Evolutionary conservation across 805 yeast species (phyloP).

Genomic region (Metschnikowia lochheadii): DNA sequence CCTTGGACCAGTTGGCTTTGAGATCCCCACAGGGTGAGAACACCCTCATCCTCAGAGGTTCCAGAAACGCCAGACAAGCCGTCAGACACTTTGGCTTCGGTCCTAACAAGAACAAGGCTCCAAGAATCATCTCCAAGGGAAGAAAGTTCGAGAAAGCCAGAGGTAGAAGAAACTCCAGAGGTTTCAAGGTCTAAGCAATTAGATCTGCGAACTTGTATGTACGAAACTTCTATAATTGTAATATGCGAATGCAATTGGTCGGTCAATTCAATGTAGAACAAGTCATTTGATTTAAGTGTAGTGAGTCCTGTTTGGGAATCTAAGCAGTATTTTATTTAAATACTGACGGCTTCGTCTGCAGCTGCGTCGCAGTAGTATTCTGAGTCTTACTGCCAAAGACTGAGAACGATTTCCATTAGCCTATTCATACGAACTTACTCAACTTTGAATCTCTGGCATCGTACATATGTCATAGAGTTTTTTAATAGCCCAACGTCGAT

Average conservation of each 20-base stretch:
- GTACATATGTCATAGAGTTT: too few species aligned
- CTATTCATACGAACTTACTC: too few species aligned
- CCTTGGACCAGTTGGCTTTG: conserved; percentile 97
- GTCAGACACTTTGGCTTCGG: conserved; percentile 99
- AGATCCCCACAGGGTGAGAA: conserved; percentile 99
- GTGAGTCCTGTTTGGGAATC: too few species aligned
- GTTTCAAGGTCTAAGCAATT: conserved; percentile 92
- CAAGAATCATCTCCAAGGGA: conserved; percentile 95
- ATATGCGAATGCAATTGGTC: conserved; percentile 2
- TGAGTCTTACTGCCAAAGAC: too few species aligned
- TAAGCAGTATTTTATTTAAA: too few species aligned
- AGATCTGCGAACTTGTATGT: conserved; percentile 4
- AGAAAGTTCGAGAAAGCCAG: conserved; percentile 99
- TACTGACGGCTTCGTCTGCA: too few species aligned
- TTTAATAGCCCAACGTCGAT: too few species aligned
- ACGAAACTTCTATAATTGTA: conserved; percentile 3
- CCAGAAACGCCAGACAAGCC: conserved; percentile 98
- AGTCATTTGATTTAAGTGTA: too few species aligned
- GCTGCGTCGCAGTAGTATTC: too few species aligned
- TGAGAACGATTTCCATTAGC: too few species aligned
- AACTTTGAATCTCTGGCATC: too few species aligned
- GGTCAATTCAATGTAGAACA: neutral
- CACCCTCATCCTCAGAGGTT: conserved; percentile 97
- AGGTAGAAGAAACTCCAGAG: conserved; percentile 99
- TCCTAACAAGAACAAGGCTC: conserved; percentile 99